phyloP scores from a whole-genome alignment of 768 basidiomycete genomes.

The Melanogaster broomeanus region DNA sequence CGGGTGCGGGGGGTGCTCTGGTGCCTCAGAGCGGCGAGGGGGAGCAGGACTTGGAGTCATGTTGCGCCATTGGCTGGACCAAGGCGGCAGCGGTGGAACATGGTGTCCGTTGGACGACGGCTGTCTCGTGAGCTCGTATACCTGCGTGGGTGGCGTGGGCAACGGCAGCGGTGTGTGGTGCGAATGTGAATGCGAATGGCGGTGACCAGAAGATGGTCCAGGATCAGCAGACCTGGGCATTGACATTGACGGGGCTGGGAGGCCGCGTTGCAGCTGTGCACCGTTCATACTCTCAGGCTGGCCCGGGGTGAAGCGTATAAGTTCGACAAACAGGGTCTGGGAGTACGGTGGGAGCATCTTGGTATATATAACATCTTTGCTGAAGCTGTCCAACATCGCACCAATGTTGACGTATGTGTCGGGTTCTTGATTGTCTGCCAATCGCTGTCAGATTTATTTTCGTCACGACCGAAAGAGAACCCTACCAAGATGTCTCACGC shows the following conservation, averaged over 20 bases:
- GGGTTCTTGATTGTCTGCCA: slow-evolving; percentile 43
- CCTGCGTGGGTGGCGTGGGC: slow-evolving; percentile 35
- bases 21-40: slow-evolving; percentile 24
- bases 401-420: slow-evolving; percentile 72
- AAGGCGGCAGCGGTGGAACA: slow-evolving; percentile 35
- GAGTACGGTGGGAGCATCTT: slow-evolving; percentile 63
- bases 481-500: slow-evolving; percentile 65
- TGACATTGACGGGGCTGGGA: slow-evolving; percentile 15
- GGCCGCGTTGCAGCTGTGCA: slow-evolving; percentile 14
- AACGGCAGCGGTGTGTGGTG: slow-evolving; percentile 33
- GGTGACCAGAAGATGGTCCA: slow-evolving; percentile 31
- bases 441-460: slow-evolving; percentile 13
- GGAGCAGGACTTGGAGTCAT: slow-evolving; percentile 13
- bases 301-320: slow-evolving; percentile 47
- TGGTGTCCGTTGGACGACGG: slow-evolving; percentile 35
- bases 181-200: slow-evolving; percentile 27
- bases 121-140: slow-evolving; percentile 32
- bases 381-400: slow-evolving; percentile 73
- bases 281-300: slow-evolving; percentile 30
- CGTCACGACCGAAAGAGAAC: slow-evolving; percentile 13
- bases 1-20: slow-evolving; percentile 19
- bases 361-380: slow-evolving; percentile 71
- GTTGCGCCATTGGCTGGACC: slow-evolving; percentile 34
- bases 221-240: slow-evolving; percentile 26
- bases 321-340: slow-evolving; percentile 73